Percentiles rank a stretch among this genome's conserved stretches.
phyloP scores from a whole-genome alignment of 768 basidiomycete genomes.

The Lanmaoa pseudosensibilis region DNA sequence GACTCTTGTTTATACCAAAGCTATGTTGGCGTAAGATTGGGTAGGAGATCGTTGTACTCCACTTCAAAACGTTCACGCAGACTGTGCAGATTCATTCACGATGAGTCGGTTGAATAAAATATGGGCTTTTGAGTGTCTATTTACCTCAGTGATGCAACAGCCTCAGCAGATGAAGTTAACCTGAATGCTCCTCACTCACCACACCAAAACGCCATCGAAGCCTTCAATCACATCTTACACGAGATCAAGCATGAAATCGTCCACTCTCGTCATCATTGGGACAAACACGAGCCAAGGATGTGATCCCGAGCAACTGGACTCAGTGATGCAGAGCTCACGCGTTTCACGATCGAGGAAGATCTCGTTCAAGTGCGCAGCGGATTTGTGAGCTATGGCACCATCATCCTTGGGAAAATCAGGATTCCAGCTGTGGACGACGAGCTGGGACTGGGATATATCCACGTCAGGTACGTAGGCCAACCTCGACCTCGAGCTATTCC shows the following conservation, averaged over 20 bases:
- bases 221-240: constrained; percentile 55
- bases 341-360: constrained; percentile 49
- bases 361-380: constrained; percentile 53
- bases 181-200: constrained; percentile 64
- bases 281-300: constrained; percentile 59
- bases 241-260: constrained; percentile 65
- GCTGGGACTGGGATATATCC: constrained; percentile 61
- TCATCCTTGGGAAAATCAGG: constrained; percentile 75
- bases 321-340: constrained; percentile 51
- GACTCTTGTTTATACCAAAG: not conserved
- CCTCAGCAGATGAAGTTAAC: constrained; percentile 53
- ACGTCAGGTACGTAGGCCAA: constrained; percentile 56
- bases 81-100: not conserved
- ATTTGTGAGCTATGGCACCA: constrained; percentile 62
- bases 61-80: constrained; percentile 5
- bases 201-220: constrained; percentile 58
- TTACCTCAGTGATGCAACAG: constrained; percentile 38
- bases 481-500: not conserved
- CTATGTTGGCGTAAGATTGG: no score
- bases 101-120: constrained; percentile 27
- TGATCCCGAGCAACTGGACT: constrained; percentile 60
- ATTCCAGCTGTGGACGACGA: constrained; percentile 66
- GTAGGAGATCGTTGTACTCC: not conserved
- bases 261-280: constrained; percentile 68
- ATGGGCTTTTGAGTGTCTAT: not conserved